Conservation (phyloP, 2,329 filamentous ascomycete species). For the Fonsecaea multimorphosa region DNA sequence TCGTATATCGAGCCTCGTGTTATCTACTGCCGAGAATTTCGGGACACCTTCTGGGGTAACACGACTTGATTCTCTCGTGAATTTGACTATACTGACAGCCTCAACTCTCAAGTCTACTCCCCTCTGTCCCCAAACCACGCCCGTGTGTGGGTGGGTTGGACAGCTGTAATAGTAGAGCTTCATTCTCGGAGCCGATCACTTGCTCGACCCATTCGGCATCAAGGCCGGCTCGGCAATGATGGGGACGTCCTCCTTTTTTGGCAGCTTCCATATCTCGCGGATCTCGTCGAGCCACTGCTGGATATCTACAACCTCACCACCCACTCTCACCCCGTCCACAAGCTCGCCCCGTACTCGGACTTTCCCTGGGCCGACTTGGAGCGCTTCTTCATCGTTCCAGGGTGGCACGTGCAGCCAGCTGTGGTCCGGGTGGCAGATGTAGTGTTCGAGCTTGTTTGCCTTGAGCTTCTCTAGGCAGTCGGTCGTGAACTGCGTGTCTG, state of each 20-base stretch:
- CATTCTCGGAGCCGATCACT: not conserved
- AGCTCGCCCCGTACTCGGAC: constrained; percentile 23
- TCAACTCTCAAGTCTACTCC: too few relatives aligned
- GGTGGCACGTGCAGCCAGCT: constrained; percentile 39
- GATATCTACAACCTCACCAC: not conserved
- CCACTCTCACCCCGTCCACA: not conserved
- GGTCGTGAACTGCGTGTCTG: constrained; percentile 38
- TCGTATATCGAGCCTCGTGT: too few relatives aligned
- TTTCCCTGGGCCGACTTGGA: constrained; percentile 31
- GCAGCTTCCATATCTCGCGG: not conserved
- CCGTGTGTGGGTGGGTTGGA: too few relatives aligned
- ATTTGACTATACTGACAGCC: too few relatives aligned
- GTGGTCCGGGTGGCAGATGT: constrained; percentile 40
- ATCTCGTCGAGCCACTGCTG: not conserved
- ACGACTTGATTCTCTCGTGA: too few relatives aligned
- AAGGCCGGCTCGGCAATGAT: not conserved
- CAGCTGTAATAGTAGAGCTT: too few relatives aligned
- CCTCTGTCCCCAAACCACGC: too few relatives aligned
- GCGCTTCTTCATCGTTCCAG: constrained; percentile 37
- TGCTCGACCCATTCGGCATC: not conserved
- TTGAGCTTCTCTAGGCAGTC: constrained; percentile 36
- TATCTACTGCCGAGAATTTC: too few relatives aligned
- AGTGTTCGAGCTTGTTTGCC: constrained; percentile 22
- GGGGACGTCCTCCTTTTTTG: not conserved
- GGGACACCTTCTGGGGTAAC: too few relatives aligned